Base-by-base conservation (phyloP, 2,329 filamentous ascomycete genomes). In the Aspergillus awamori region DNA sequence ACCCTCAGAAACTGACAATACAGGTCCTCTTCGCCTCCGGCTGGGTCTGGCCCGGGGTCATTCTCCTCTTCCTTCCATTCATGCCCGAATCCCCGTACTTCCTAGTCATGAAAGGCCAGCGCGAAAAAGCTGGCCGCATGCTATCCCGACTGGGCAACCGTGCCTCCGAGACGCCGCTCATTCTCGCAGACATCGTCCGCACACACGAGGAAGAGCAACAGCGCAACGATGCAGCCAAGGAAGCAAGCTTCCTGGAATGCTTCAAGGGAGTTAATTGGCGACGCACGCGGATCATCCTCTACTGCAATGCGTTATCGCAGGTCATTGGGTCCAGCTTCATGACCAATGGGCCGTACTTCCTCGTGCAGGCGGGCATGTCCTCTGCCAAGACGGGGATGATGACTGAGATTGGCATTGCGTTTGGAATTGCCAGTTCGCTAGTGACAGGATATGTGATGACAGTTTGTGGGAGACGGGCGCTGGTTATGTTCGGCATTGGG, bases 221-320 rank as follows among this genome's bases (percentile, higher is more conserved):
- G 2, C 49, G 20, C 28, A 7, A 3, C 13, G 26, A 33, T 11
- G 26, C 24, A 4, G 20, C 57, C 38, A 6, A 17, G 2, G 30
- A 20, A 2, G 17, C 41, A 17, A 24, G 17, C n/a, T 59, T 47
- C 20, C 13, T 4, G 11, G 57, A 59, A 5, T 47, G 38, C 10
- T 59, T 59, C 57, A n/a, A 28, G 24, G 13, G 36, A n/a, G 22
- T 26, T 1, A 36, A 59, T 39, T 59, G 48, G 49, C 57, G 57
- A 4, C 57, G 57, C 57, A 59, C 57, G 5, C 49, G 57, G 22
- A 59, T 59, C 39, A 53, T 59, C 8, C 57, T 59, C 24, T 59
- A 59, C 41, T 53, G 49, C 24, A 48, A 48, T 17, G 57, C 38
- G 2, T 6, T 59, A n/a, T 24, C 48, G 17, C 57, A 54, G 17